phyloP scores from a whole-genome alignment of 768 basidiomycete species.

The Calocybe cyanea region DNA sequence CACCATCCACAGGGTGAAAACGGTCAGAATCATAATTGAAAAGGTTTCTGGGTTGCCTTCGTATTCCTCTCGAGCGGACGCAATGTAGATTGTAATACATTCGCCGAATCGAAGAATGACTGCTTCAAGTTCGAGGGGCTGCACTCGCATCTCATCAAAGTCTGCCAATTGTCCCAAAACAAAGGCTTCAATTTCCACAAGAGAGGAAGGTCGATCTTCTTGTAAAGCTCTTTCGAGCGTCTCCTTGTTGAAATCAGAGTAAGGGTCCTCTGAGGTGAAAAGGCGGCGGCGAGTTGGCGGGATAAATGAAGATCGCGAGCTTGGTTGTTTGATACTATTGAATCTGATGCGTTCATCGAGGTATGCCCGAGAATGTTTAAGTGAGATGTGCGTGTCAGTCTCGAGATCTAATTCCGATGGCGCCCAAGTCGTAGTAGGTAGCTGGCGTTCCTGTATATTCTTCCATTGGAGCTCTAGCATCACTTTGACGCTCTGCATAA shows the following conservation, averaged over 20 bases:
- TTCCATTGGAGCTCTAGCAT: constrained; percentile 34
- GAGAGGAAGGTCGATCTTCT: constrained; percentile 13
- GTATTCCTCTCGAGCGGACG: constrained; percentile 23
- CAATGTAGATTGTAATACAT: constrained; percentile 22
- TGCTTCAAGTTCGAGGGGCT: too few species aligned
- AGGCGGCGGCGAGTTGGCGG: constrained; percentile 8
- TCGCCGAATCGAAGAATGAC: constrained; percentile 29
- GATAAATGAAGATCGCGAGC: background rate
- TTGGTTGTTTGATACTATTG: too few species aligned
- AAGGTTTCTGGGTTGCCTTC: constrained; percentile 31
- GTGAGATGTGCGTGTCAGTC: constrained; percentile 29
- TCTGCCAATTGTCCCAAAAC: constrained; percentile 26
- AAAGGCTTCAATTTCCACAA: constrained; percentile 35
- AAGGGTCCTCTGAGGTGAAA: constrained; percentile 15
- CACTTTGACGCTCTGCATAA: constrained; percentile 15
- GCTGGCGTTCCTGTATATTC: constrained; percentile 22
- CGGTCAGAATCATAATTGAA: constrained; percentile 42
- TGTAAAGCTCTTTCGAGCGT: constrained; percentile 2
- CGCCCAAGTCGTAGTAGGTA: constrained; percentile 19
- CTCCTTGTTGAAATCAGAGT: constrained; percentile 9
- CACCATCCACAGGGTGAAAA: constrained; percentile 46
- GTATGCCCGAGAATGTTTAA: constrained; percentile 24
- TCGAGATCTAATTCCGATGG: constrained; percentile 22
- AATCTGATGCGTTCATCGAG: constrained; percentile 21
- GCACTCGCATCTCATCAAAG: too few species aligned